These are phyloP conservation scores for Kodamaea anthophila DNA, from an alignment of 1,139 yeast genomes.

Conservation along the genomic window DNA sequence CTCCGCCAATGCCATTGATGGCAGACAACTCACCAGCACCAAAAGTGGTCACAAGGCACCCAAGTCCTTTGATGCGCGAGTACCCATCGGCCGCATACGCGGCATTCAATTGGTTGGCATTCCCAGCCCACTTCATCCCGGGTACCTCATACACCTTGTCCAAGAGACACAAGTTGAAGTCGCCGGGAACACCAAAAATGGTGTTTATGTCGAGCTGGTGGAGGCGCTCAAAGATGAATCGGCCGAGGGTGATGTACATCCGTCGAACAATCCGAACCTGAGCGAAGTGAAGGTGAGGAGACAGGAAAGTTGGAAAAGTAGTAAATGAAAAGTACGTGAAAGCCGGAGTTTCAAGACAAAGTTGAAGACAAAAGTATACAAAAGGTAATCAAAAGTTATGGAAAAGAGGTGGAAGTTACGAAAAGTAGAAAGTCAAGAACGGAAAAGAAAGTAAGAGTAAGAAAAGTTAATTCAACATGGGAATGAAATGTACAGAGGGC, in stretches of 20 bases:
- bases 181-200: conserved; percentile 40
- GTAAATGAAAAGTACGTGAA: too few relatives aligned
- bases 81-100: conserved; percentile 42
- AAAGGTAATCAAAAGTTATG: too few relatives aligned
- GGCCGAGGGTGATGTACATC: conserved; percentile 37
- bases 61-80: conserved; percentile 33
- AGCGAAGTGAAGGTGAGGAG: not conserved
- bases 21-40: conserved; percentile 41
- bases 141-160: conserved; percentile 34
- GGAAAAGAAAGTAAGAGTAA: too few relatives aligned
- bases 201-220: conserved; percentile 35
- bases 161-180: conserved; percentile 32
- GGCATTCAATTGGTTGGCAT: conserved; percentile 39
- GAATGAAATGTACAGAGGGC: too few relatives aligned
- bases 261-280: too few relatives aligned
- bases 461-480: too few relatives aligned
- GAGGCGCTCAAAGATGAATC: conserved; percentile 40
- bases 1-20: conserved; percentile 37
- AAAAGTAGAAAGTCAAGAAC: too few relatives aligned
- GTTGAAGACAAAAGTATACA: too few relatives aligned
- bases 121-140: conserved; percentile 36
- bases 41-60: conserved; percentile 35
- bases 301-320: too few relatives aligned
- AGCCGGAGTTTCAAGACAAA: too few relatives aligned
- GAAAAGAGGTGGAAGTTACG: too few relatives aligned